Evolutionary conservation across 768 basidiomycete genomes (phyloP).

Genomic region (Jaapia argillacea): DNA sequence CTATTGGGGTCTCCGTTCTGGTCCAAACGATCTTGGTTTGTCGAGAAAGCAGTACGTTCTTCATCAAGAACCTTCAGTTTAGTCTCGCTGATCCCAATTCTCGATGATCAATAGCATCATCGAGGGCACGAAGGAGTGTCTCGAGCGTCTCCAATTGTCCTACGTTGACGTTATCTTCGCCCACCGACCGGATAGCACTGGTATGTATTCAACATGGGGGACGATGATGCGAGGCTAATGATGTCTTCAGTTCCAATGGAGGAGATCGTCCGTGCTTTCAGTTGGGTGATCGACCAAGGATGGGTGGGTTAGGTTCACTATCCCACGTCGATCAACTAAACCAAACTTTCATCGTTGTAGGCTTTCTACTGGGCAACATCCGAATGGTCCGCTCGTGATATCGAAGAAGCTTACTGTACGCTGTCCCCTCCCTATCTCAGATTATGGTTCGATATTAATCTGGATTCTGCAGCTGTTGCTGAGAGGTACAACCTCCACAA

Average conservation of each 20-base stretch:
- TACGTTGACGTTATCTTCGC: slow-evolving; percentile 43
- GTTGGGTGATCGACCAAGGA: slow-evolving; percentile 39
- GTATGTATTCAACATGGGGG: slow-evolving; percentile 10
- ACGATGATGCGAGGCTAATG: neutral
- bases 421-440: neutral
- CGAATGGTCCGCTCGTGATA: slow-evolving; percentile 45
- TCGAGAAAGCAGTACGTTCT: slow-evolving; percentile 21
- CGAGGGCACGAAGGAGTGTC: slow-evolving; percentile 41
- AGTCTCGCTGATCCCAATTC: slow-evolving; percentile 1
- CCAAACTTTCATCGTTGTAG: slow-evolving; percentile 9
- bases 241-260: slow-evolving; percentile 29
- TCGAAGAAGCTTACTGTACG: slow-evolving; percentile 32
- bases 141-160: slow-evolving; percentile 41
- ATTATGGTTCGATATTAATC: neutral
- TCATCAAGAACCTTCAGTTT: neutral
- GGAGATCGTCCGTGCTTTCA: slow-evolving; percentile 51
- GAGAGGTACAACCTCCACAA: slow-evolving; percentile 37
- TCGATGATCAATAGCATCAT: slow-evolving; percentile 37
- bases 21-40: slow-evolving; percentile 16
- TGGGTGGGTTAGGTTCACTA: slow-evolving; percentile 20
- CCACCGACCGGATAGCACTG: slow-evolving; percentile 34
- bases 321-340: neutral
- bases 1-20: slow-evolving; percentile 40
- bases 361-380: slow-evolving; percentile 40
- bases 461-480: slow-evolving; percentile 28